These are phyloP conservation scores for Podaxis carcinomalis DNA, from an alignment of 768 basidiomycete species.

Conservation along the genomic window DNA sequence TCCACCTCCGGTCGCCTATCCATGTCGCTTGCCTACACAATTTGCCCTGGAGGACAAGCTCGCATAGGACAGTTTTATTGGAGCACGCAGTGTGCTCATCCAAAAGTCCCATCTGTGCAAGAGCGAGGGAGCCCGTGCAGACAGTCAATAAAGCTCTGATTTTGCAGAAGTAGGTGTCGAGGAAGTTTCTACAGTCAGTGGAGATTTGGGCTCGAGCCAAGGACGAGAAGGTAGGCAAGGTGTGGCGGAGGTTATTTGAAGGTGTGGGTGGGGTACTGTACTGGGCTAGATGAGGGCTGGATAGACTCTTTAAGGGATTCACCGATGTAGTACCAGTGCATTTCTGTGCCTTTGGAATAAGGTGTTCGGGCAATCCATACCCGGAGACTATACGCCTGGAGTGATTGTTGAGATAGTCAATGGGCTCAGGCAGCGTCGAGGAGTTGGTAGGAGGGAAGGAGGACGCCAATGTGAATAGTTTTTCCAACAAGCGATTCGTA, in stretches of 20 bases:
- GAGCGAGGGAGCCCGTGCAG: slow-evolving; percentile 20
- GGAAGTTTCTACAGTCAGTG: slow-evolving; percentile 14
- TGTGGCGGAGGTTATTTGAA: slow-evolving; percentile 16
- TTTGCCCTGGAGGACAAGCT: slow-evolving; percentile 1
- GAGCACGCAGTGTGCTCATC: slow-evolving; percentile 20
- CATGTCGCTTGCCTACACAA: slow-evolving; percentile 22
- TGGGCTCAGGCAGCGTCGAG: slow-evolving; percentile 14
- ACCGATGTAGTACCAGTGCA: slow-evolving; percentile 24
- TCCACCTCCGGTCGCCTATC: slow-evolving; percentile 23
- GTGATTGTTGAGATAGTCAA: slow-evolving; percentile 23
- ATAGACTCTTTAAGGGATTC: slow-evolving; percentile 9
- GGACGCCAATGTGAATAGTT: not conserved
- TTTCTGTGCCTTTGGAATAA: slow-evolving; percentile 17
- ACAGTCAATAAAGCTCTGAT: slow-evolving; percentile 20
- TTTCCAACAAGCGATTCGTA: not conserved
- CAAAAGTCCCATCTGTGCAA: slow-evolving; percentile 20
- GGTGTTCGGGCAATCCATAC: not conserved
- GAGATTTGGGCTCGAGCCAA: slow-evolving; percentile 18
- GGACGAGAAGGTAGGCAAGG: slow-evolving; percentile 23
- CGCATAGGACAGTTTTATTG: slow-evolving; percentile 18
- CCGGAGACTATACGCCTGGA: slow-evolving; percentile 1
- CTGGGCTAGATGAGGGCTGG: slow-evolving; percentile 17
- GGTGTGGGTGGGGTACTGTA: slow-evolving; percentile 18
- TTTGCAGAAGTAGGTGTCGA: slow-evolving; percentile 14
- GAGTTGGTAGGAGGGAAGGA: slow-evolving; percentile 19